phyloP scores from a whole-genome alignment of 116 monocot species.

The Papilionanthe hybrid region DNA sequence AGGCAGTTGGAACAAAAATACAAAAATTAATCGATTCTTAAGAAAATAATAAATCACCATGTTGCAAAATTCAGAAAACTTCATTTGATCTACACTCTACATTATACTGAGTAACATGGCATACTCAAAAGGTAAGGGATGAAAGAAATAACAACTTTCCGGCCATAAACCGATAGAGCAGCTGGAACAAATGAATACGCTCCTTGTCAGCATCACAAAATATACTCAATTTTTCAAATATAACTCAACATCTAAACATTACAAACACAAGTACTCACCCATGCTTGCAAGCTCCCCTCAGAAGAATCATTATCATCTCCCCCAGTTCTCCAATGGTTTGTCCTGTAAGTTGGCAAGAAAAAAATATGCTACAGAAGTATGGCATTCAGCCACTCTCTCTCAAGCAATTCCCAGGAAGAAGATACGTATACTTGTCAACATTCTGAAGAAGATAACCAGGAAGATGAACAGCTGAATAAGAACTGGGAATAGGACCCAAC shows the following conservation, averaged over 20 bases:
- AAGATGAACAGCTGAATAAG: conserved; percentile 45
- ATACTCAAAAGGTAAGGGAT: conserved; percentile 15
- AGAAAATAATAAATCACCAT: conserved; percentile 14
- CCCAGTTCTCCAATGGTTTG: background rate
- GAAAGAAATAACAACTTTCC: conserved; percentile 1
- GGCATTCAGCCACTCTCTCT: conserved; percentile 41
- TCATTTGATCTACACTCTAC: conserved; percentile 25
- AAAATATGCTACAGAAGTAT: background rate
- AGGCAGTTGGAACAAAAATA: conserved; percentile 7
- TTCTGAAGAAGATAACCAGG: conserved; percentile 36
- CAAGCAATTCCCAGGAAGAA: conserved; percentile 44
- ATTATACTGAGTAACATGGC: conserved; percentile 17
- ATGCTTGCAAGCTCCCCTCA: conserved; percentile 8
- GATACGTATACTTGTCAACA: conserved; percentile 38
- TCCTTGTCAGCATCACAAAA: conserved; percentile 21
- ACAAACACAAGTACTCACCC: conserved; percentile 11
- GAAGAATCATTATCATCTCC: conserved; percentile 17
- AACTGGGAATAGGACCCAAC: conserved; percentile 47
- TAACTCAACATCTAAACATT: conserved; percentile 9
- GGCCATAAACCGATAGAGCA: conserved; percentile 9
- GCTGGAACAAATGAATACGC: conserved; percentile 2
- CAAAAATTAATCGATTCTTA: conserved; percentile 24
- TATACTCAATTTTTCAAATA: conserved; percentile 7
- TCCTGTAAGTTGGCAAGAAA: conserved; percentile 5
- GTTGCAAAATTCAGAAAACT: conserved; percentile 14